Base-by-base conservation (phyloP, 306 rosid genomes). In the Arachis stenosperma region DNA sequence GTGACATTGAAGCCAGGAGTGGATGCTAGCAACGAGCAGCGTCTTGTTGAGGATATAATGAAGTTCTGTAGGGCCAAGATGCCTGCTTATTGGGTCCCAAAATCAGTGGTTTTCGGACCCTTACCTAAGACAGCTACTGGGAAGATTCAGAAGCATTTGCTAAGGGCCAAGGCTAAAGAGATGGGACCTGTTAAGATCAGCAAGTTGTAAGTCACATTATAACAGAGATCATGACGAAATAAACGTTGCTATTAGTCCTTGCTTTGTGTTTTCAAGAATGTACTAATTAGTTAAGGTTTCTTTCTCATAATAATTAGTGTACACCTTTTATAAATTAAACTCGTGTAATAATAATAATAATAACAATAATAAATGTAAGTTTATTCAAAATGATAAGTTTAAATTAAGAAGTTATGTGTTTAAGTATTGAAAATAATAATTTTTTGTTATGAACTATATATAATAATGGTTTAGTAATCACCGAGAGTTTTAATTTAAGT, bases 81-180 rank as follows among this genome's bases (percentile, higher is more conserved):
- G 89, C 98, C 96, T 37, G 86, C 91, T 67, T 91, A 88, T 78
- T 91, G 95, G 91, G 85, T 84, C 15, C 97, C 96, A 3, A 94
- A 87, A 57, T 78, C 82, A 2, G 61, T 78, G 14, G 73, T 71
- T 0, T 78, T 78, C 37, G 82, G 74, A 78, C 73, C 63, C 2
- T 78, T 78, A 27, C 82, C 78, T 17, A 78, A 78, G 74, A 78
- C 82, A 2, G 73, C 82, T 22, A 78, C 82, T 48, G 82, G 82
- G 29, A 78, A 78, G 63, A 62, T 89, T 12, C 97, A 88, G 78
- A 94, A 94, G 77, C 95, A 94, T 79, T 53, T 89, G 79, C 88
- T 94, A 81, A 87, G 98, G 74, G 80, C 90, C 47, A 84, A 81
- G 79, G 90, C 91, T 1, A 83, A 88, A 81, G 86, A 84, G 62